Base-by-base conservation (phyloP, 306 rosid genomes). In the Casuarina equisetifolia region DNA sequence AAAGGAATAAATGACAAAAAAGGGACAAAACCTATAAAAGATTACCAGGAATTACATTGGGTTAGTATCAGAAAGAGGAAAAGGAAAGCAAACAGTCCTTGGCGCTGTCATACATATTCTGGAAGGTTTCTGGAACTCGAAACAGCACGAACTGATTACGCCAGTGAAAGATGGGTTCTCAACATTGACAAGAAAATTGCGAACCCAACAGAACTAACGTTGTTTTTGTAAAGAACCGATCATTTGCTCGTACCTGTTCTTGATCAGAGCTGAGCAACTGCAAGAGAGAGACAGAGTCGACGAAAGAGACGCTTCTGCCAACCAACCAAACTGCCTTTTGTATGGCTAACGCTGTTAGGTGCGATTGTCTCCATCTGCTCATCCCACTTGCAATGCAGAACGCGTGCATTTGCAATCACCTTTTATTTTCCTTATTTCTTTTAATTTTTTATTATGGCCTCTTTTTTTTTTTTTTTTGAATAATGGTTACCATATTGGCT, bases 161-260 rank as follows among this genome's bases (percentile, higher is more conserved):
- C 12, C 4, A 58, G 38, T 38, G 44, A 61, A 35, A 61, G 68
- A 15, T 63, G 4, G 45, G 68, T 16, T 16, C 62, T n/a, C 62
- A 4, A 58, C 35, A 58, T 3, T 58, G 7, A 9, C 7, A 59
- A 32, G 43, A 36, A 62, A 35, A 13, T 62, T 13, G 10, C 19
- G 13, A 66, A 5, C 38, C 64, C 35, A 53, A 13, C 1, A 52
- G 39, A 39, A 16, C 64, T 17, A 73, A 40, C 2, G 19, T 43
- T 54, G 66, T 17, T 7, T 38, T 40, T 20, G 15, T 53, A 9
- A 38, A 40, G 55, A 55, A 42, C 0, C 4, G 32, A 15, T 73
- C 6, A 42, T 38, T 59, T 74, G 49, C 19, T 40, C 59, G 12
- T 61, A 75, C 78, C 78, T 75, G 78, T 25, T 42, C 54, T 42